A percentile compares a stretch with the other conserved stretches of the same genome.
These are phyloP conservation scores for Alternaria conjuncta DNA, from an alignment of 2,329 filamentous ascomycete genomes.

Conservation along the genomic window DNA sequence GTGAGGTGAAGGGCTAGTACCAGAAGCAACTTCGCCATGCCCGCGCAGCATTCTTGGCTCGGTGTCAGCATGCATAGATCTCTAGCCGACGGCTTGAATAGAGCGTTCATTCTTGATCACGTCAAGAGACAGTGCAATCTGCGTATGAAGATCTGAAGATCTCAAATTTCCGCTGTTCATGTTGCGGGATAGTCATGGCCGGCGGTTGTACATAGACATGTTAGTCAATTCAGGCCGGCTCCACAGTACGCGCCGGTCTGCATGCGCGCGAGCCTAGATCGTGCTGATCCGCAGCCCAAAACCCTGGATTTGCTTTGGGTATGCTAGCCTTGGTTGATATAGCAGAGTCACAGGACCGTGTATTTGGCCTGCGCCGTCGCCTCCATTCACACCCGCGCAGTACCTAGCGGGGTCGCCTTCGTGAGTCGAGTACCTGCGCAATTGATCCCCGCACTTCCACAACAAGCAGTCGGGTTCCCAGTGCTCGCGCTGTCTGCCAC, in stretches of 20 bases:
- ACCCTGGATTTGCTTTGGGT: conserved; percentile 2
- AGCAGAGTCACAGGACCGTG: conserved; percentile 11
- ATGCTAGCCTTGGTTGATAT: neutral
- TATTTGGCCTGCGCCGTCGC: neutral
- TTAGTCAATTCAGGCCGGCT: conserved; percentile 11
- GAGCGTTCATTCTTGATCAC: neutral
- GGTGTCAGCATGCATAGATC: neutral
- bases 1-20: conserved; percentile 36
- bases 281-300: conserved; percentile 14
- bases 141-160: neutral
- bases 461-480: neutral
- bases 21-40: neutral
- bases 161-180: neutral
- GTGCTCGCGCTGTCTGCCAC: neutral
- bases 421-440: neutral
- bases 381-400: neutral
- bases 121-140: neutral
- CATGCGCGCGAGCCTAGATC: conserved; percentile 11
- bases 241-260: conserved; percentile 14
- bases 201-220: neutral
- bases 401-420: conserved; percentile 1
- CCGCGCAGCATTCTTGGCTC: neutral
- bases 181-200: neutral
- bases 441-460: conserved; percentile 1
- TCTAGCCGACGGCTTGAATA: neutral